phyloP scores from a whole-genome alignment of 306 rosid species.

The Cicer judaicum region DNA sequence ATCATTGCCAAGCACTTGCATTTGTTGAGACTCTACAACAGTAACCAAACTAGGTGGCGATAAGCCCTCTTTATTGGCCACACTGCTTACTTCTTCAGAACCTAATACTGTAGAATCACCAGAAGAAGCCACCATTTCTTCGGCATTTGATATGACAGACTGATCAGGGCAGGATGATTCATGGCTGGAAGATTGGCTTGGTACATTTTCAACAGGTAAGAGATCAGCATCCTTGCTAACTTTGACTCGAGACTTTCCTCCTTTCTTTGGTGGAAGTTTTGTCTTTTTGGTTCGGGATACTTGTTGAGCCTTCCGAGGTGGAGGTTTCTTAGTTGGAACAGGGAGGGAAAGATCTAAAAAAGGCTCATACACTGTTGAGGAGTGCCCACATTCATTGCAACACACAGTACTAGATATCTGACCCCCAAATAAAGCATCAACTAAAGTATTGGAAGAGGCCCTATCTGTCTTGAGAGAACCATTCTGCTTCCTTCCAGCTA shows the following conservation, averaged over 20 bases:
- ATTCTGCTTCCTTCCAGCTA: constrained; percentile 60
- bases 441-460: constrained; percentile 63
- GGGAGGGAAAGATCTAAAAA: constrained; percentile 90
- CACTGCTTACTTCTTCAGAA: constrained; percentile 47
- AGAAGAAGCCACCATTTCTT: constrained; percentile 47
- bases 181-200: constrained; percentile 51
- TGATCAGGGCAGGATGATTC: constrained; percentile 56
- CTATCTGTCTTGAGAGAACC: constrained; percentile 57
- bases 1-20: constrained; percentile 54
- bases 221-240: constrained; percentile 51
- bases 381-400: constrained; percentile 83
- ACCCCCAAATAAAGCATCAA: constrained; percentile 87
- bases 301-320: constrained; percentile 61
- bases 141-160: constrained; percentile 40
- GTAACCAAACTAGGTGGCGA: constrained; percentile 51
- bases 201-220: constrained; percentile 50
- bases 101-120: constrained; percentile 46
- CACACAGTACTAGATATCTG: constrained; percentile 83
- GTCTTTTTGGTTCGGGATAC: constrained; percentile 63
- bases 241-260: constrained; percentile 66
- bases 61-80: constrained; percentile 47
- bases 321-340: constrained; percentile 85
- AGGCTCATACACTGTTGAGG: constrained; percentile 88
- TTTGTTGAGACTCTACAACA: constrained; percentile 53
- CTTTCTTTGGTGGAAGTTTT: constrained; percentile 74